Evolutionary conservation across 2,329 filamentous ascomycete species (phyloP).

Genomic region (Elsinoe necatrix): DNA sequence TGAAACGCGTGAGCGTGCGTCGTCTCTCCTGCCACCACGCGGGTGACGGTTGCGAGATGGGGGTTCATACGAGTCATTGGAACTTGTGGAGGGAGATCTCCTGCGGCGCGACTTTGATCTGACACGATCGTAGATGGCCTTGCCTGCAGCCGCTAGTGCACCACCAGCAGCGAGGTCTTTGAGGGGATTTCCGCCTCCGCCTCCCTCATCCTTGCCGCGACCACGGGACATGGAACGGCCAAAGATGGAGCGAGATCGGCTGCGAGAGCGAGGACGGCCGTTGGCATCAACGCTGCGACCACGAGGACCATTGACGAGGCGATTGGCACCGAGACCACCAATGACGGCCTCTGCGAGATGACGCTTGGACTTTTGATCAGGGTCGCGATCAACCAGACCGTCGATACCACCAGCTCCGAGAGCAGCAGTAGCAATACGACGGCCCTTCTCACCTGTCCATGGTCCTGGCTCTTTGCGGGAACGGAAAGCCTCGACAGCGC

Average conservation of each 20-base stretch:
- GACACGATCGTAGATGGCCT: slow-evolving; percentile 47
- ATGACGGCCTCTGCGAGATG: slow-evolving; percentile 80
- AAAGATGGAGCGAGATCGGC: slow-evolving; percentile 54
- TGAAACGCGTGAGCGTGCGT: slow-evolving; percentile 32
- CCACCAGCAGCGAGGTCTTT: slow-evolving; percentile 42
- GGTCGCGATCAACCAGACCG: slow-evolving; percentile 58
- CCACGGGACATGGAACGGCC: slow-evolving; percentile 45
- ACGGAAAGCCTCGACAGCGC: slow-evolving; percentile 85
- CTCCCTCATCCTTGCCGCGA: slow-evolving; percentile 33
- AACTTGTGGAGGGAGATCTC: slow-evolving; percentile 38
- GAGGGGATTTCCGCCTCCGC: slow-evolving; percentile 38
- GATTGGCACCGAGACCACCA: slow-evolving; percentile 78
- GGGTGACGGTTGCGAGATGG: slow-evolving; percentile 35
- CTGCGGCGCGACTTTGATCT: slow-evolving; percentile 46
- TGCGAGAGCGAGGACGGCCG: slow-evolving; percentile 56
- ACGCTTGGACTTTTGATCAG: slow-evolving; percentile 66
- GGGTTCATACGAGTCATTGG: slow-evolving; percentile 45
- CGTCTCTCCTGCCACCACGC: slow-evolving; percentile 28
- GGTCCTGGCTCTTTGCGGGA: slow-evolving; percentile 79
- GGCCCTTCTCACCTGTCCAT: slow-evolving; percentile 87
- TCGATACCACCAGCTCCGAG: slow-evolving; percentile 79
- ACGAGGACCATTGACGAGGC: slow-evolving; percentile 72
- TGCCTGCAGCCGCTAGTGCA: slow-evolving; percentile 43
- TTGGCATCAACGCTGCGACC: slow-evolving; percentile 43
- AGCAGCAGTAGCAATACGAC: slow-evolving; percentile 82